Conservation (phyloP, 345 rosid species). For the Rubroshorea leprosula region DNA sequence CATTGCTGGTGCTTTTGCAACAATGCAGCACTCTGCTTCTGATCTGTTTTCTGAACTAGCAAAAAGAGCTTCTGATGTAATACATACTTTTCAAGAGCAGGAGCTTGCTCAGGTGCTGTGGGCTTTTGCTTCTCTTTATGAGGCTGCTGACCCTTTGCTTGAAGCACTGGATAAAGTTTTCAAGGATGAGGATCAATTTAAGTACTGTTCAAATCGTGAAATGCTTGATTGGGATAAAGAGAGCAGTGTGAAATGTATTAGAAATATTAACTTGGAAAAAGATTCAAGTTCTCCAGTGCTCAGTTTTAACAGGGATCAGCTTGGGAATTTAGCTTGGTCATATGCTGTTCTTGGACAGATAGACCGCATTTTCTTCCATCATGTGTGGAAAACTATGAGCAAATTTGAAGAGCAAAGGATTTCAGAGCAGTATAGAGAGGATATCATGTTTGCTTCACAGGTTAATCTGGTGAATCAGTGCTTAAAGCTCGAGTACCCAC, state of each 20-base stretch:
- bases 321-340: conserved; percentile 95
- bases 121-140: conserved; percentile 85
- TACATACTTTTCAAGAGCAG: conserved; percentile 57
- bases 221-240: conserved; percentile 10
- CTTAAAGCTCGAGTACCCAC: conserved; percentile 76
- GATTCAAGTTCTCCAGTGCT: conserved; percentile 39
- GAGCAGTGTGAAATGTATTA: conserved; percentile 13
- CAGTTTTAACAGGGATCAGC: conserved; percentile 70
- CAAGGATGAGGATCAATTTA: conserved; percentile 39
- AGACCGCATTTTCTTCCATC: conserved; percentile 60
- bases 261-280: conserved; percentile 24
- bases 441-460: conserved; percentile 87
- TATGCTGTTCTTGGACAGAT: conserved; percentile 80
- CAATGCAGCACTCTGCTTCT: conserved; percentile 76
- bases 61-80: conserved; percentile 49
- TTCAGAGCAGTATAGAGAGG: conserved; percentile 85
- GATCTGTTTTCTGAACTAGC: conserved; percentile 63
- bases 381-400: conserved; percentile 54
- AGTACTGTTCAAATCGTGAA: conserved; percentile 34
- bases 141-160: conserved; percentile 62
- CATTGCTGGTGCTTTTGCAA: conserved; percentile 87
- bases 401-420: conserved; percentile 66
- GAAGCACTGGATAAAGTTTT: conserved; percentile 63
- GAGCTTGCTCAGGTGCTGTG: conserved; percentile 87
- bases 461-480: conserved; percentile 79